Base-by-base conservation (phyloP, 2,329 filamentous ascomycete genomes). In the Blastomyces gilchristii region DNA sequence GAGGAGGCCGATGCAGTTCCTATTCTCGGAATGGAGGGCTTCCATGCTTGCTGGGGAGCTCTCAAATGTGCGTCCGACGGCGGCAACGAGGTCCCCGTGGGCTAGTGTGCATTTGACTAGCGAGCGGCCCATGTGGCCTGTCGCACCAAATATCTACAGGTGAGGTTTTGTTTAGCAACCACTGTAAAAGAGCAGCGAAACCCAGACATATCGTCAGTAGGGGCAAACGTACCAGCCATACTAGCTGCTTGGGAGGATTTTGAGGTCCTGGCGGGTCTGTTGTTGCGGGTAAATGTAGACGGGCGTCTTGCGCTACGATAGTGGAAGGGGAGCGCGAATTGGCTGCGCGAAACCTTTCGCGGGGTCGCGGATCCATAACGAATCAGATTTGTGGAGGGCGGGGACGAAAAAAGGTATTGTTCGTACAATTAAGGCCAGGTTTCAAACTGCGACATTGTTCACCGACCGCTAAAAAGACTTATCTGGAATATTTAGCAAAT, bases 101-200 rank as follows among this genome's bases (percentile, higher is more conserved):
- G 85, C 81, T 28, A 97, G 82, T 18, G 89, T 91, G 62, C 84
- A 86, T 71, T 94, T 93, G 64, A 93, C 90, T 25, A 97, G 84
- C 8, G 90, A 95, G 61, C 91, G 87, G 64, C 94, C 94, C 82
- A 97, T 96, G 71, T 99, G 94, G 63, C 94, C 94, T n/a, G 92
- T 97, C 58, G 91, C 92, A 58, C 94, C 94, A 76, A 97, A 99
- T 62, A 97, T 81, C 90, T 91, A 65, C 50, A 8, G n/a, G n/a
- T 22, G n/a, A 22, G n/a, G 18, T 5, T 37, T 14, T n/a, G 18
- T 18, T 57, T 3, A 49, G 28, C 28, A 28, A 22, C 16, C 53
- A 57, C 22, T 49, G 8, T 31, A 41, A 28, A 49, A 47, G 9
- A 22, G n/a, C n/a, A 14, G 28, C 16, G 16, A 25, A n/a, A 16